phyloP scores from a whole-genome alignment of 2,329 filamentous ascomycete genomes.

The Aspergillus sp. region DNA sequence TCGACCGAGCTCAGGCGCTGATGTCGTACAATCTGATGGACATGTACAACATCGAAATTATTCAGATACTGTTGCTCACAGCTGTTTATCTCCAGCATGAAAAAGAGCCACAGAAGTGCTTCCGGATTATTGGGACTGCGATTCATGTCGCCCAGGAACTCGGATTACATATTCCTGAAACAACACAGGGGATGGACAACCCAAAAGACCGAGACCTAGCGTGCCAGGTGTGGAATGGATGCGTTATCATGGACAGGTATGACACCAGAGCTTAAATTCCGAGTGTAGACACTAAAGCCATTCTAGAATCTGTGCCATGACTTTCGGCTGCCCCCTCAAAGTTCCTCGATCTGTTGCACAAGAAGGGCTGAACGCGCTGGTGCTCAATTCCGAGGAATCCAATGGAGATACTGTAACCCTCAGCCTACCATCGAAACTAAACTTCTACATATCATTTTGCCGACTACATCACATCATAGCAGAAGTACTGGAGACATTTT shows the following conservation, averaged over 20 bases:
- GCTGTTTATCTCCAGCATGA: constrained; percentile 1
- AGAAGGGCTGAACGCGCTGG: not conserved
- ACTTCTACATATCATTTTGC: not conserved
- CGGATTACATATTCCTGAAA: not conserved
- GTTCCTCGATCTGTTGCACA: not conserved
- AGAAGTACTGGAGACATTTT: constrained; percentile 1
- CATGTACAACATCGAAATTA: constrained; percentile 1
- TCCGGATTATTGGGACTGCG: not conserved
- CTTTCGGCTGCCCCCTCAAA: not conserved
- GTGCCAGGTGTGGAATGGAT: not conserved
- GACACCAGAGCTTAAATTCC: not conserved
- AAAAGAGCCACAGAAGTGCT: not conserved
- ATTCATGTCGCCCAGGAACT: constrained; percentile 1
- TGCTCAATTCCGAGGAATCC: not conserved
- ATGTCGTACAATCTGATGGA: constrained; percentile 1
- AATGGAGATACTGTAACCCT: not conserved
- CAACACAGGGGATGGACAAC: not conserved
- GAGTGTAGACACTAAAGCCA: not conserved
- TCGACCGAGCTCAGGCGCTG: not conserved
- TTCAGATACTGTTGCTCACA: not conserved
- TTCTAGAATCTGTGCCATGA: constrained; percentile 3
- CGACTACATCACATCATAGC: constrained; percentile 2
- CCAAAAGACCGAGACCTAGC: constrained; percentile 1
- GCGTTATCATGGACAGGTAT: constrained; percentile 2
- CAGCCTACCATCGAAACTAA: not conserved